Evolutionary conservation across 306 rosid genomes (phyloP), one percentile per base, ranked within the genome.

Genomic region (Amphicarpaea edgeworthii): DNA sequence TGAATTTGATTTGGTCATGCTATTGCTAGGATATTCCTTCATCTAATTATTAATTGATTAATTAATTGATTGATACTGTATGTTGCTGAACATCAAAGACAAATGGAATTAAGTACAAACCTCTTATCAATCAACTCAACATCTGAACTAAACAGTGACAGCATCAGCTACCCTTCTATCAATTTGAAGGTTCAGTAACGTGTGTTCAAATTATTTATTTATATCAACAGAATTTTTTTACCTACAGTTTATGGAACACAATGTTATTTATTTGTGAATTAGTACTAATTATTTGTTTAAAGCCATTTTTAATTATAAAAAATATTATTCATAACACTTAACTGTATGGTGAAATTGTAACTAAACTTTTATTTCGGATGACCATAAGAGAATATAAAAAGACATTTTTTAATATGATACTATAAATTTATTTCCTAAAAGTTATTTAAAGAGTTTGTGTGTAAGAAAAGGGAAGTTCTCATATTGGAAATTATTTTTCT

Each of bases 1-100:
- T 47, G 62, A 69, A 3, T 15, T 69, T 30, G 61, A 12, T 59
- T 69, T 28, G 37, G 12, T 59, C 40, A n/a, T n/a, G n/a, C n/a
- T n/a, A n/a, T n/a, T n/a, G n/a, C n/a, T n/a, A n/a, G n/a, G n/a
- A n/a, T n/a, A n/a, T n/a, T n/a, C n/a, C n/a, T n/a, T n/a, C n/a
- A n/a, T n/a, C n/a, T n/a, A n/a, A n/a, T n/a, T n/a, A n/a, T n/a
- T n/a, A n/a, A n/a, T n/a, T n/a, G n/a, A n/a, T n/a, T n/a, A n/a
- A n/a, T n/a, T n/a, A n/a, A n/a, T n/a, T n/a, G n/a, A n/a, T n/a
- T n/a, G n/a, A n/a, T n/a, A n/a, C n/a, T n/a, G n/a, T n/a, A n/a
- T n/a, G 41, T 14, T 30, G 66, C 66, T 15, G 0, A 58, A 15
- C 45, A 32, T 60, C 21, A 60, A 23, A 60, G 1, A 26, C 20